Percentiles rank a stretch among this genome's conserved stretches.
These are phyloP conservation scores for Solanum clarkiae DNA, from an alignment of 257 asterid genomes.

Conservation along the genomic window DNA sequence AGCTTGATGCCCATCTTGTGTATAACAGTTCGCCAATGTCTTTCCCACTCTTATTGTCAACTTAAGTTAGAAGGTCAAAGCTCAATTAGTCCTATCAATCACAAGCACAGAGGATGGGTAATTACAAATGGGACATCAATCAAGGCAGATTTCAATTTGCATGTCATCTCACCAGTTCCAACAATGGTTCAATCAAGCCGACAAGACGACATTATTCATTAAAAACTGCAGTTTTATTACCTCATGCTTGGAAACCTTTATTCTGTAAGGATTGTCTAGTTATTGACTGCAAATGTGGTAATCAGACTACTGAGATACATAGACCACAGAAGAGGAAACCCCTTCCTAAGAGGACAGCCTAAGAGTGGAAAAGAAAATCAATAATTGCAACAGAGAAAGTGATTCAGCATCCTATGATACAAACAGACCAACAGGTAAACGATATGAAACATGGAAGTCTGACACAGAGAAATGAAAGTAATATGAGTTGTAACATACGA, in stretches of 20 bases:
- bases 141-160: background rate
- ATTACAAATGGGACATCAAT: background rate
- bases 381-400: too few species aligned
- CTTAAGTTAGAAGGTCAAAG: background rate
- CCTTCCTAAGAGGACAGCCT: too few species aligned
- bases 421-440: too few species aligned
- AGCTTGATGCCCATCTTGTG: background rate
- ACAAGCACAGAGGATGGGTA: background rate
- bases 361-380: too few species aligned
- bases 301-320: too few species aligned
- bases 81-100: background rate
- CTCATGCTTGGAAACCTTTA: constrained; percentile 18
- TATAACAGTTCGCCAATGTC: background rate
- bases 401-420: too few species aligned
- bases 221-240: constrained; percentile 20
- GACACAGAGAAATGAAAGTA: too few species aligned
- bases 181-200: background rate
- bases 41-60: background rate
- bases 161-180: background rate
- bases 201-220: background rate
- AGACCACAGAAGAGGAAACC: too few species aligned
- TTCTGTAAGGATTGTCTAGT: too few species aligned
- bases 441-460: too few species aligned
- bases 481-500: too few species aligned
- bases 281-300: too few species aligned